Percentiles rank a stretch among this genome's conserved stretches.
These are phyloP conservation scores for Colletotrichum brevisporum DNA, from an alignment of 2,329 filamentous ascomycete genomes.

Conservation along the genomic window DNA sequence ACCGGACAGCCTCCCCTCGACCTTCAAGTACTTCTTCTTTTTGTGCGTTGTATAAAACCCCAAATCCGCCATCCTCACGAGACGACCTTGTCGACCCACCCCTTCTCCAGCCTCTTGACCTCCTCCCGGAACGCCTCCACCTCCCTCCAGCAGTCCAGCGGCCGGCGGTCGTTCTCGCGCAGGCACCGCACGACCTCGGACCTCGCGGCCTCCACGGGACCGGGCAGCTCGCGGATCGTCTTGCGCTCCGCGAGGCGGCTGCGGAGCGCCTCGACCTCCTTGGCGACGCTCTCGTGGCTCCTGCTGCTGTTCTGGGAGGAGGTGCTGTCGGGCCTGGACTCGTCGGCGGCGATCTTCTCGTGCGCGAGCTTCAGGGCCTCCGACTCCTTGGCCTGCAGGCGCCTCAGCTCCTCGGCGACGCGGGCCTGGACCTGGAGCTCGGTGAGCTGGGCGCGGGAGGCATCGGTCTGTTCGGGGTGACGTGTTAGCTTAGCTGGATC, in stretches of 20 bases:
- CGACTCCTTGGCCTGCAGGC: conserved; percentile 79
- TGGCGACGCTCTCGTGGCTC: conserved; percentile 65
- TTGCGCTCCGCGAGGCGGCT: conserved; percentile 73
- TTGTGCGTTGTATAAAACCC: neutral
- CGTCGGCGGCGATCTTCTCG: conserved; percentile 68
- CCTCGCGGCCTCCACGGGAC: conserved; percentile 80
- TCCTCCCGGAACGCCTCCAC: conserved; percentile 92
- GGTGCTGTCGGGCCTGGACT: conserved; percentile 45
- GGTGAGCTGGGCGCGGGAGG: conserved; percentile 83
- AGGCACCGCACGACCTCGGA: conserved; percentile 84
- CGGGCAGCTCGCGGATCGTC: conserved; percentile 78
- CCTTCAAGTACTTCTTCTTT: too few species aligned
- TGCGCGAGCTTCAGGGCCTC: conserved; percentile 78
- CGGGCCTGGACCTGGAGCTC: conserved; percentile 92
- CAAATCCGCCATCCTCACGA: conserved; percentile 49
- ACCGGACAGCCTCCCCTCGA: too few species aligned
- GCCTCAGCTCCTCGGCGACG: conserved; percentile 87
- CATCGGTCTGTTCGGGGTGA: conserved; percentile 77
- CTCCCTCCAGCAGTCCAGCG: conserved; percentile 95
- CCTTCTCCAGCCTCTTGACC: conserved; percentile 87
- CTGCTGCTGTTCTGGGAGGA: conserved; percentile 47
- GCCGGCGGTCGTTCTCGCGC: conserved; percentile 85
- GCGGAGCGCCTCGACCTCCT: conserved; percentile 72
- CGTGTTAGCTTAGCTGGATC: conserved; percentile 16
- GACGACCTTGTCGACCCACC: conserved; percentile 88